Evolutionary conservation across 495 filamentous ascomycete genomes (phyloP).

Genomic region (Barbatosphaeria neglecta): DNA sequence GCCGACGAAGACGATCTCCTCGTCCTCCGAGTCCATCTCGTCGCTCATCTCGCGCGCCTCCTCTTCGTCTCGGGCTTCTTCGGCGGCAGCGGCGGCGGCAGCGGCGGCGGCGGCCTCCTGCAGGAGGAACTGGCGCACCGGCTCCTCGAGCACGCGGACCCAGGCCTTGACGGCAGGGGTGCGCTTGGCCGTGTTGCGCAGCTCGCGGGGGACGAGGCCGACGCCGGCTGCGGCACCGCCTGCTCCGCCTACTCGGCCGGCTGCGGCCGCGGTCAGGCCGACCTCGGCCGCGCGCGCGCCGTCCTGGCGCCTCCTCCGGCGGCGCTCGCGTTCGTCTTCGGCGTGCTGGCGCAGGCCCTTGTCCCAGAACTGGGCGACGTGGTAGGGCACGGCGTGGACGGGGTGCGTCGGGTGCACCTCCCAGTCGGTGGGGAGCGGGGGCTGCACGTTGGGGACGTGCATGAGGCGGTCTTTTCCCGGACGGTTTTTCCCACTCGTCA

Average conservation of each 20-base stretch:
- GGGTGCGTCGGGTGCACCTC: slow-evolving; percentile 65
- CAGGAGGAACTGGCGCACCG: slow-evolving; percentile 29
- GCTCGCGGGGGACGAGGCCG: slow-evolving; percentile 46
- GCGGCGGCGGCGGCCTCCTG: slow-evolving; percentile 9
- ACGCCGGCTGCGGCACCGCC: slow-evolving; percentile 15
- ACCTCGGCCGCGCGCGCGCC: slow-evolving; percentile 22
- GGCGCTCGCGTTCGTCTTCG: too few species aligned
- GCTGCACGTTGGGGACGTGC: slow-evolving; percentile 73
- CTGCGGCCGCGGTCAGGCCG: slow-evolving; percentile 23
- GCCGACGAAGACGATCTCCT: slow-evolving; percentile 90
- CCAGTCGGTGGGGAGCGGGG: slow-evolving; percentile 75
- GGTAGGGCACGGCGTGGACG: slow-evolving; percentile 68
- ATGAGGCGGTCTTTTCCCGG: slow-evolving; percentile 71
- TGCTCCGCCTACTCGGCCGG: slow-evolving; percentile 1
- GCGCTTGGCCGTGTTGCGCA: slow-evolving; percentile 38
- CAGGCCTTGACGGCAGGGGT: slow-evolving; percentile 34
- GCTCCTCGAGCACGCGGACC: slow-evolving; percentile 37
- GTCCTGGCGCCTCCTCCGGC: slow-evolving; percentile 12
- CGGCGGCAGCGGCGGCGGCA: neutral
- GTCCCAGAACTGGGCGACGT: slow-evolving; percentile 81
- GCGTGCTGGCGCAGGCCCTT: slow-evolving; percentile 43
- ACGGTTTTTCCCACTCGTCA: too few species aligned
- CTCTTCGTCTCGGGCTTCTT: slow-evolving; percentile 1
- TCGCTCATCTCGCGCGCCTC: slow-evolving; percentile 33
- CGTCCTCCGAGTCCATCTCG: slow-evolving; percentile 55